Evolutionary conservation across 306 rosid species (phyloP).

Genomic region (Canavalia gladiata): DNA sequence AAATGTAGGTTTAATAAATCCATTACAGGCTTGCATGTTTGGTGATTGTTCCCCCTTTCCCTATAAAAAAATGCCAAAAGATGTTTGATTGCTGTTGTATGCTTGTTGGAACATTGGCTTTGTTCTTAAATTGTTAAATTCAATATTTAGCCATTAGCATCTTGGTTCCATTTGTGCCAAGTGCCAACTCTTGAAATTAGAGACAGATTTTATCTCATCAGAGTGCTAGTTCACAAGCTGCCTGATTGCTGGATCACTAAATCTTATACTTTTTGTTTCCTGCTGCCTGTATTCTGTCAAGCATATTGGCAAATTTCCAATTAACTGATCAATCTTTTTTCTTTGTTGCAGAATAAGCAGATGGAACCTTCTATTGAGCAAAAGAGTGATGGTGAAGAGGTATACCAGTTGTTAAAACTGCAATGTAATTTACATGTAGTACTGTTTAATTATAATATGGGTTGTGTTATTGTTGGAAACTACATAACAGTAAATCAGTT

Average conservation of each 20-base stretch:
- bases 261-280: constrained; percentile 5
- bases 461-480: constrained; percentile 17
- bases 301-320: constrained; percentile 12
- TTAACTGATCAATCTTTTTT: constrained; percentile 39
- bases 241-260: neutral
- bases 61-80: neutral
- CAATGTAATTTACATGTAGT: constrained; percentile 28
- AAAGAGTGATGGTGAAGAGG: constrained; percentile 68
- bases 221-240: constrained; percentile 19
- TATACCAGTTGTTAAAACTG: constrained; percentile 44
- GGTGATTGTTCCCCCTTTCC: neutral
- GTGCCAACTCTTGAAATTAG: constrained; percentile 29
- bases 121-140: constrained; percentile 33
- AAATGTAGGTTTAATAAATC: constrained; percentile 28
- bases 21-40: constrained; percentile 4
- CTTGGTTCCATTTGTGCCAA: constrained; percentile 14
- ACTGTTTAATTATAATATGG: constrained; percentile 33
- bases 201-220: constrained; percentile 7
- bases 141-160: neutral
- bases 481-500: no score
- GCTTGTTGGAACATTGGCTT: constrained; percentile 1
- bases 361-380: constrained; percentile 60
- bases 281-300: constrained; percentile 32
- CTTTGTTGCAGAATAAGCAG: constrained; percentile 67
- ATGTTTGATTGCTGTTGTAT: neutral